Evolutionary conservation across 352 stramenopile species (phyloP).

Genomic region (Hyaloperonospora brassicae): DNA sequence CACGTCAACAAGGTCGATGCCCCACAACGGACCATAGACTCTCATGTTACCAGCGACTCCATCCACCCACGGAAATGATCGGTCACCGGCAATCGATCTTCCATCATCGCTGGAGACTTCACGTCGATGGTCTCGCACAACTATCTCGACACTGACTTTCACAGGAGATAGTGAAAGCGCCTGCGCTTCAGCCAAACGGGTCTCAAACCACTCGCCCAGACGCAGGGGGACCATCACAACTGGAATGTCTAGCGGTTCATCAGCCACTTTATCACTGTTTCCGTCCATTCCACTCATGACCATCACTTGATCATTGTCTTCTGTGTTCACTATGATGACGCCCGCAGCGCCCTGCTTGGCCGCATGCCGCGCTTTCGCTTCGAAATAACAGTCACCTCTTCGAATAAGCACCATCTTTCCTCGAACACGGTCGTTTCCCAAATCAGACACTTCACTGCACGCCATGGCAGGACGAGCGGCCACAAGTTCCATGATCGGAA

Average conservation of each 20-base stretch:
- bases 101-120: conserved; percentile 9
- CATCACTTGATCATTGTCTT: conserved; percentile 62
- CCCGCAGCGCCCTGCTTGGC: conserved; percentile 34
- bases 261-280: conserved; percentile 11
- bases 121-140: conserved; percentile 24
- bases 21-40: conserved; percentile 52
- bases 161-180: conserved; percentile 18
- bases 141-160: conserved; percentile 33
- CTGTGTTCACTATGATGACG: conserved; percentile 59
- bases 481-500: conserved; percentile 27
- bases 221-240: conserved; percentile 60
- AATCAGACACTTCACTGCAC: conserved; percentile 33
- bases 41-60: conserved; percentile 32
- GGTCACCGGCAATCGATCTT: conserved; percentile 8
- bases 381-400: conserved; percentile 63
- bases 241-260: conserved; percentile 26
- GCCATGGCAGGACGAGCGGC: conserved; percentile 48
- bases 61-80: conserved; percentile 40
- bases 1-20: conserved; percentile 33
- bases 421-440: conserved; percentile 20
- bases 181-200: conserved; percentile 14
- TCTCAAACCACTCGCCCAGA: conserved; percentile 50
- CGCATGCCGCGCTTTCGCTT: conserved; percentile 59
- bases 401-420: conserved; percentile 46
- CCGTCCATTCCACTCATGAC: conserved; percentile 57